Evolutionary conservation across 805 yeast genomes (phyloP), one percentile per base, ranked within the genome.

Genomic region (Ogataea sp.): DNA sequence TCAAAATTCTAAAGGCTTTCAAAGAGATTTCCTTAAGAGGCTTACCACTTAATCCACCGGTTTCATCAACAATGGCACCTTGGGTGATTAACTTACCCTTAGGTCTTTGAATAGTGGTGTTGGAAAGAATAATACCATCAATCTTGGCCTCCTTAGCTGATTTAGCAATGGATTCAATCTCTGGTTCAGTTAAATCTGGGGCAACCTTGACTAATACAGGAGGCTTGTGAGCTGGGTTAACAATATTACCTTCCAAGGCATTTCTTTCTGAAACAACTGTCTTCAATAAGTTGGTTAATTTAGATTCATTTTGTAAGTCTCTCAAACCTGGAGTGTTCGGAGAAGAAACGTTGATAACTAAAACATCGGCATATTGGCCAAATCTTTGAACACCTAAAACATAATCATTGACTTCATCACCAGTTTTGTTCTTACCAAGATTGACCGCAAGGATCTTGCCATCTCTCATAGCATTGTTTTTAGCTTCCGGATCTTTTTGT

Each of bases 321-420:
- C 97, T 75, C 49, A 90, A 71, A 2, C 97, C 97, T 4, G 97
- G 97, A 1, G 97, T 90, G 56, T 90, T 90, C 39, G 97, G 97
- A 36, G 95, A 83, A 1, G 96, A 87, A 13, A 90, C 96, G 53
- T 90, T 90, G 47, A 90, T 75, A 16, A 90, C 90, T 44, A 90
- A 67, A 7, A 85, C 88, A 61, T 90, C 97, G 4, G 97, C 96
- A 50, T 69, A 78, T 11, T 79, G 76, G 11, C 94, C 95, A 48
- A 90, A 76, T 39, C 80, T 70, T 42, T 76, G 76, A 20, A 90
- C 95, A 44, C 97, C 97, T 47, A 73, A 68, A 36, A 84, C 76
- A 53, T 87, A 90, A 59, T 90, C 97, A 41, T 79, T 67, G 41
- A 87, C 75, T 58, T 88, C 96, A 56, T 89, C 96, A 41, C 96